Conservation (phyloP, 148 eudicot species). For the Silene conica region DNA sequence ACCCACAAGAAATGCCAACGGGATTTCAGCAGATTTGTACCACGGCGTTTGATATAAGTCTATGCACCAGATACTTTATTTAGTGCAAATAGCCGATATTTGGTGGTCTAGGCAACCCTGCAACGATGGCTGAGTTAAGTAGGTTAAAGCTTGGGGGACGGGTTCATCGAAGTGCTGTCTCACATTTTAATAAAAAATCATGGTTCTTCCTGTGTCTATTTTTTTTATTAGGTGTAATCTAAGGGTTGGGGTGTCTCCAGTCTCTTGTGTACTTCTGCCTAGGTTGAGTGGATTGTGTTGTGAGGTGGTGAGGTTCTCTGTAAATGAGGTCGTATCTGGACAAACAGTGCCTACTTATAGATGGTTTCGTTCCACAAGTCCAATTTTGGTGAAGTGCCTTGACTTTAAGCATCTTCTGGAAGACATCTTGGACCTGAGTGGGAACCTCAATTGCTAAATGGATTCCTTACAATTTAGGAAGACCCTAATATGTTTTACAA, state of each 20-base stretch:
- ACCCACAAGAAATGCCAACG: not conserved
- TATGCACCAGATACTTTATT: not conserved
- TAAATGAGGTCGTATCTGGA: not conserved
- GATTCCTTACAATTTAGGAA: constrained; percentile 60
- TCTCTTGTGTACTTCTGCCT: constrained; percentile 8
- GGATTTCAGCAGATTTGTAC: not conserved
- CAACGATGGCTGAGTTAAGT: not conserved
- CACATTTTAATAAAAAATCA: not conserved
- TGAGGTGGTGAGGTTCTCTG: not conserved
- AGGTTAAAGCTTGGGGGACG: not conserved
- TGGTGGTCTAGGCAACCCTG: not conserved
- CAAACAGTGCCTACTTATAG: constrained; percentile 13
- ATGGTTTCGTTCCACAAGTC: not conserved
- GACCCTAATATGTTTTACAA: constrained; percentile 68
- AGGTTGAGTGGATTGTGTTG: constrained; percentile 2
- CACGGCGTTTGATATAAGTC: not conserved
- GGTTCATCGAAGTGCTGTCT: not conserved
- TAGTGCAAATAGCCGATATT: not conserved
- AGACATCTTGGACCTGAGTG: constrained; percentile 46
- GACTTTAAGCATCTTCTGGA: constrained; percentile 35
- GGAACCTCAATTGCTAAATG: constrained; percentile 55
- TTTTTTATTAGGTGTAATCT: not conserved
- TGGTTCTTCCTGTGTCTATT: not conserved
- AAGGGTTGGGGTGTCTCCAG: constrained; percentile 7
- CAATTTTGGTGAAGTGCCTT: constrained; percentile 17